phyloP scores from a whole-genome alignment of 148 eudicot species.

The Rhododendron henanense region DNA sequence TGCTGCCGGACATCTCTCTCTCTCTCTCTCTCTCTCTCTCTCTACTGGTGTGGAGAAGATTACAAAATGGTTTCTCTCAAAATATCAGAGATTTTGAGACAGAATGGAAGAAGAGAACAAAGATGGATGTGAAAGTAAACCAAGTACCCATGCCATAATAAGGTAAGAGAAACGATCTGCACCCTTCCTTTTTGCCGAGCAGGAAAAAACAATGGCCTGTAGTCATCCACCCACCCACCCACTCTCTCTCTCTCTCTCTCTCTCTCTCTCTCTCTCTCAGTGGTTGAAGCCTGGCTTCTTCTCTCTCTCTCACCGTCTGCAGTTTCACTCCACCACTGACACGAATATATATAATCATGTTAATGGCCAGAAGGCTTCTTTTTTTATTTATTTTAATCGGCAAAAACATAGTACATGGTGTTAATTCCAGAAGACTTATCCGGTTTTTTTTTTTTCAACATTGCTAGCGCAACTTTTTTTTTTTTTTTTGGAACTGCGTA shows the following conservation, averaged over 20 bases:
- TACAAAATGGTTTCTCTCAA: neutral
- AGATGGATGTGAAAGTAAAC: conserved; percentile 8
- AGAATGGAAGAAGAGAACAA: neutral
- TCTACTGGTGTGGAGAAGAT: neutral
- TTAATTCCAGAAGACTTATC: neutral
- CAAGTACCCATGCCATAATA: neutral
- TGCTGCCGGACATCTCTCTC: neutral
- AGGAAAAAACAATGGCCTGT: neutral
- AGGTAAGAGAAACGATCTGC: neutral
- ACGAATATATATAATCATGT: neutral
- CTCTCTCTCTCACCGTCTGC: neutral
- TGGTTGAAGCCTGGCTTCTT: neutral
- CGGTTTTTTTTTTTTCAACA: too few species aligned
- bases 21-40: conserved; percentile 2
- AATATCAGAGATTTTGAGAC: neutral
- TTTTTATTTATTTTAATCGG: neutral
- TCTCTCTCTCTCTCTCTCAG: conserved; percentile 4
- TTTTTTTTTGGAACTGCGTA: too few species aligned
- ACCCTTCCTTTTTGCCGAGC: neutral
- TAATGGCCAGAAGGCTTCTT: neutral
- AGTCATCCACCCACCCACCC: neutral
- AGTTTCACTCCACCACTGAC: conserved; percentile 1
- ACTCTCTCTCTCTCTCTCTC: conserved; percentile 9
- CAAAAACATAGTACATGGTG: neutral
- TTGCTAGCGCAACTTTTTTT: too few species aligned